These are phyloP conservation scores for Candida coquimbonensis DNA, from an alignment of 805 yeast genomes.

Conservation along the genomic window DNA sequence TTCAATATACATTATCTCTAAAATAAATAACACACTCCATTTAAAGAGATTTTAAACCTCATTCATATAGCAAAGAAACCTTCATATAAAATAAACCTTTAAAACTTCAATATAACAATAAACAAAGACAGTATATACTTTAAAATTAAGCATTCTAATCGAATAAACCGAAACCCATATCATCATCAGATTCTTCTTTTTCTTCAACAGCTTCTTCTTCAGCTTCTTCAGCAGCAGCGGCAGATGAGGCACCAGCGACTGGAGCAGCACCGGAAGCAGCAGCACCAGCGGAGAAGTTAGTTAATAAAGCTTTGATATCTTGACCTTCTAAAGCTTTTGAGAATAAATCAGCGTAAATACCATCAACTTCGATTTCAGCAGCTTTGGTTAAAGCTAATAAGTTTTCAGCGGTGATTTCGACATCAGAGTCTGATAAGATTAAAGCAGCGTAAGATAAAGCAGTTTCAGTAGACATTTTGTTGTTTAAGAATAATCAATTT, in stretches of 20 bases:
- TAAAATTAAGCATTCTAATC: conserved; percentile 42
- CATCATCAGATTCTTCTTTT: conserved; percentile 60
- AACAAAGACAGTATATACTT: background rate
- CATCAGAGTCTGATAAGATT: conserved; percentile 87
- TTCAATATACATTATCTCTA: background rate
- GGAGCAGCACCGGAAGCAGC: conserved; percentile 70
- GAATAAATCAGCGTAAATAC: conserved; percentile 81
- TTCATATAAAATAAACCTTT: background rate
- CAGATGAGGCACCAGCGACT: conserved; percentile 54
- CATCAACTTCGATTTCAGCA: conserved; percentile 77
- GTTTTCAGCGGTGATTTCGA: conserved; percentile 82
- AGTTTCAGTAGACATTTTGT: conserved; percentile 64
- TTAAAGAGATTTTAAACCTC: background rate
- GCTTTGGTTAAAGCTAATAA: conserved; percentile 69
- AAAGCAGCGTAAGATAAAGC: conserved; percentile 90
- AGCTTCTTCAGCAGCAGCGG: conserved; percentile 57
- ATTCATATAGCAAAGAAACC: background rate
- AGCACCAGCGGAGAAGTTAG: conserved; percentile 63
- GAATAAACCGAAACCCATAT: conserved; percentile 94
- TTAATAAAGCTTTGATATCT: conserved; percentile 74
- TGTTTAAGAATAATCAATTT: conserved; percentile 27
- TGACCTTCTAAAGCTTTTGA: conserved; percentile 84
- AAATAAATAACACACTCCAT: too few relatives aligned
- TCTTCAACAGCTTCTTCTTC: conserved; percentile 47
- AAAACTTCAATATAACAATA: background rate